A percentile compares a stretch with the other conserved stretches of the same genome.
Conservation (phyloP, 345 rosid genomes). For the Euclidium syriacum region DNA sequence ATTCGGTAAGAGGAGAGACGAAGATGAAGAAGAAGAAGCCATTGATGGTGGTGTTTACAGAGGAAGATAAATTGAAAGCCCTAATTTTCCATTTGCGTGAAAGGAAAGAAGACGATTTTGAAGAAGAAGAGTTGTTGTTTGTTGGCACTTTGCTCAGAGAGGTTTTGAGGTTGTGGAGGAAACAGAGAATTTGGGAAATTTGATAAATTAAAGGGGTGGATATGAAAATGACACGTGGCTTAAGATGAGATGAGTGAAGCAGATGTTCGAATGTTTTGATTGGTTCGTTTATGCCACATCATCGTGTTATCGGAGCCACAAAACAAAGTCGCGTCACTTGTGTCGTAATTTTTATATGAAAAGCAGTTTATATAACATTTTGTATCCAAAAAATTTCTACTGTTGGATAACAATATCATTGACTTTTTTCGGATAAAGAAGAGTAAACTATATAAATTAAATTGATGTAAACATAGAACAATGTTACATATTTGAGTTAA, state of each 20-base stretch:
- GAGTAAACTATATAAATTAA: too few relatives aligned
- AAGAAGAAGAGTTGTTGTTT: neutral
- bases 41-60: conserved; percentile 10
- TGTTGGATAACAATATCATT: too few relatives aligned
- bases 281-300: conserved; percentile 19
- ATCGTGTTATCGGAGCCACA: conserved; percentile 25
- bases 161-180: conserved; percentile 6
- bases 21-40: conserved; percentile 35
- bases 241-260: conserved; percentile 24
- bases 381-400: too few relatives aligned
- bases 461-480: too few relatives aligned
- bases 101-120: neutral
- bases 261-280: conserved; percentile 25
- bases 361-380: too few relatives aligned
- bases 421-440: too few relatives aligned
- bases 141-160: conserved; percentile 19
- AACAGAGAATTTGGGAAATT: neutral
- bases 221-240: conserved; percentile 57
- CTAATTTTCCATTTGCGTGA: neutral
- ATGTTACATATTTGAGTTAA: too few relatives aligned
- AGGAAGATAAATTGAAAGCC: conserved; percentile 7
- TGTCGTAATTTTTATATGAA: too few relatives aligned
- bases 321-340: too few relatives aligned
- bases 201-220: conserved; percentile 52
- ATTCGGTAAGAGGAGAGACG: conserved; percentile 39